These are phyloP conservation scores for Leccinellum albellum DNA, from an alignment of 768 basidiomycete genomes.

Conservation along the genomic window DNA sequence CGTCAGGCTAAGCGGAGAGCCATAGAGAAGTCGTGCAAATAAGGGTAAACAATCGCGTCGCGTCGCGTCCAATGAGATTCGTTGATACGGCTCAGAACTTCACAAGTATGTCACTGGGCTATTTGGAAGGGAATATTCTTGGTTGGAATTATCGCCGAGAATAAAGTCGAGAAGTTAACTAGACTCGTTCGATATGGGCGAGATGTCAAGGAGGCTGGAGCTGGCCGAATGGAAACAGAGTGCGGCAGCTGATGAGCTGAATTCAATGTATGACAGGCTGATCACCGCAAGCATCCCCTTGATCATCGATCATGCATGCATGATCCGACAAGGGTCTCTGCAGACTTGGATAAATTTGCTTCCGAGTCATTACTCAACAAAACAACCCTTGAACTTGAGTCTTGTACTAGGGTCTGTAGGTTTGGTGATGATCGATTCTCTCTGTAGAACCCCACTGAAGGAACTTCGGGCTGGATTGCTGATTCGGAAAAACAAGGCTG, in stretches of 20 bases:
- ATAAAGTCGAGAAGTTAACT: not conserved
- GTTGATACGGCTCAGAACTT: no score
- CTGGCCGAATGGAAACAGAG: not conserved
- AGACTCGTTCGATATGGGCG: not conserved
- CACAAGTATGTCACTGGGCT: not conserved
- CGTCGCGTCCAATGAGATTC: conserved; percentile 19
- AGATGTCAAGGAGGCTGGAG: not conserved
- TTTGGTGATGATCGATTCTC: not conserved
- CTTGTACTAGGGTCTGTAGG: not conserved
- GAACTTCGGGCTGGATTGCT: not conserved
- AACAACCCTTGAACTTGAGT: no score
- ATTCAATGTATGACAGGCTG: not conserved
- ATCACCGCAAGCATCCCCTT: not conserved
- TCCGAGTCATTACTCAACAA: not conserved
- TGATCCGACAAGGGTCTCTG: not conserved
- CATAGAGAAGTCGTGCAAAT: conserved; percentile 16
- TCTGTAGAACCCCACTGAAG: no score
- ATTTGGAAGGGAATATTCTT: not conserved
- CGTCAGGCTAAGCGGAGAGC: not conserved
- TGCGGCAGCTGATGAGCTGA: not conserved
- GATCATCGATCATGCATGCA: not conserved
- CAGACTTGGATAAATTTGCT: not conserved
- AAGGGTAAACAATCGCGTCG: conserved; percentile 32
- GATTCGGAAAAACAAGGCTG: not conserved
- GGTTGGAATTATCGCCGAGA: not conserved